Conservation (phyloP, 2,329 filamentous ascomycete species). For the Microcyclospora pomicola region DNA sequence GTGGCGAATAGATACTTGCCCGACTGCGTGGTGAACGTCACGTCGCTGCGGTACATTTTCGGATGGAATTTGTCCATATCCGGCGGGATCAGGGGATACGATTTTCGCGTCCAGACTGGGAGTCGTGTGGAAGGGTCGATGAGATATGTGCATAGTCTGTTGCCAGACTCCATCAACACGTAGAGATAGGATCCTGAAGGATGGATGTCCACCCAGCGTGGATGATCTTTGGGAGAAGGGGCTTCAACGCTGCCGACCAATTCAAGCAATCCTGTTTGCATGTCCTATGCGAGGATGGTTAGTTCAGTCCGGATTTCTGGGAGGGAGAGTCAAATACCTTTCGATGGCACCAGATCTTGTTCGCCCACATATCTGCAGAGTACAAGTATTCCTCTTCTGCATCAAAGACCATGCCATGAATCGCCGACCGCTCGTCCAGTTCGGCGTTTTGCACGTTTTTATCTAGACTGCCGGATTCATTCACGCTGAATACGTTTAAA, state of each 20-base stretch:
- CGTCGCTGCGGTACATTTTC: slow-evolving; percentile 69
- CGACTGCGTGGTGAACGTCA: slow-evolving; percentile 58
- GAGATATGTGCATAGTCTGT: slow-evolving; percentile 67
- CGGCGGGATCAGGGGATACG: slow-evolving; percentile 67
- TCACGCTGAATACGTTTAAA: slow-evolving; percentile 61
- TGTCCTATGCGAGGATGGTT: slow-evolving; percentile 22
- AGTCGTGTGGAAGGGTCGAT: slow-evolving; percentile 60
- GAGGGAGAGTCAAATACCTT: slow-evolving; percentile 31
- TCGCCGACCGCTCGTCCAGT: slow-evolving; percentile 55
- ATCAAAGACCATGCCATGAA: slow-evolving; percentile 75
- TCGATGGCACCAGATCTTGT: slow-evolving; percentile 74
- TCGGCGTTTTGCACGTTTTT: slow-evolving; percentile 59
- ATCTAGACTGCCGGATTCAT: slow-evolving; percentile 42
- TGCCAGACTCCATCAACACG: slow-evolving; percentile 80
- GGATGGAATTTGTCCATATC: slow-evolving; percentile 42
- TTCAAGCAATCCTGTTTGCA: slow-evolving; percentile 45
- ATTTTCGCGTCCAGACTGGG: slow-evolving; percentile 64
- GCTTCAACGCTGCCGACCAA: slow-evolving; percentile 62
- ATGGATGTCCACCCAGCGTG: slow-evolving; percentile 78
- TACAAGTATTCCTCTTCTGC: slow-evolving; percentile 61
- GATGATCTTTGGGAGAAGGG: slow-evolving; percentile 59
- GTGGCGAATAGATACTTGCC: slow-evolving; percentile 72
- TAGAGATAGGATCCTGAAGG: slow-evolving; percentile 67
- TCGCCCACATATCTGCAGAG: slow-evolving; percentile 62
- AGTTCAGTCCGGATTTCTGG: background rate